These are phyloP conservation scores for Moelleriella libera DNA, from an alignment of 2,329 filamentous ascomycete genomes.

Conservation along the genomic window DNA sequence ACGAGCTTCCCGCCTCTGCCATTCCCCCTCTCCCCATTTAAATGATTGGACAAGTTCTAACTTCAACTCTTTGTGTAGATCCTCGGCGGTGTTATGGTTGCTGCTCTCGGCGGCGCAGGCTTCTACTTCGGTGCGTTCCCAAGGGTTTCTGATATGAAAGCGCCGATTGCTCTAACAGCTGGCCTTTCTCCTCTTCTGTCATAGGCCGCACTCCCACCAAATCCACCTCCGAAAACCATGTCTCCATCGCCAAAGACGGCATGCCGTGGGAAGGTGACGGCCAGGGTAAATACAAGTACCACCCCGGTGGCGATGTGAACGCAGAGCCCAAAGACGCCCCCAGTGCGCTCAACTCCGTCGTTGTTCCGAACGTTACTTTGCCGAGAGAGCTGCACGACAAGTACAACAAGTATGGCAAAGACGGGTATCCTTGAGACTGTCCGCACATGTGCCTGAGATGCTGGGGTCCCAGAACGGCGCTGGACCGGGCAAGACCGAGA, in stretches of 20 bases:
- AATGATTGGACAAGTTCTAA: no score
- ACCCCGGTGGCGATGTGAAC: conserved; percentile 71
- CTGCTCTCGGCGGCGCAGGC: conserved; percentile 75
- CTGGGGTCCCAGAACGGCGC: no score
- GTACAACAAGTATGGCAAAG: conserved; percentile 99
- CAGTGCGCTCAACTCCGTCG: conserved; percentile 86
- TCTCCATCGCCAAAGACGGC: conserved; percentile 59
- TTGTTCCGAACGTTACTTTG: conserved; percentile 85
- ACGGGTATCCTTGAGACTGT: conserved; percentile 54
- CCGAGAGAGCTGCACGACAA: conserved; percentile 89
- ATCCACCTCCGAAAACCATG: conserved; percentile 65
- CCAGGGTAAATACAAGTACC: conserved; percentile 59
- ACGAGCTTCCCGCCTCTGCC: no score
- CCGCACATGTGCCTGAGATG: no score
- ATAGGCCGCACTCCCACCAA: conserved; percentile 72
- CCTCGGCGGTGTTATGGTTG: conserved; percentile 80
- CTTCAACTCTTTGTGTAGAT: conserved; percentile 41
- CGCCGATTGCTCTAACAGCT: no score
- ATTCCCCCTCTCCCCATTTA: no score
- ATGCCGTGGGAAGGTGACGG: conserved; percentile 82
- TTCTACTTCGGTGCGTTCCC: conserved; percentile 62
- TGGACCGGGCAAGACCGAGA: not conserved
- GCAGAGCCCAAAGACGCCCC: conserved; percentile 75
- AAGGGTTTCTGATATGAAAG: no score
- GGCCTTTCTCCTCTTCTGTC: not conserved